Conservation (phyloP, 2,329 filamentous ascomycete genomes). For the Cladorrhinum sp. region DNA sequence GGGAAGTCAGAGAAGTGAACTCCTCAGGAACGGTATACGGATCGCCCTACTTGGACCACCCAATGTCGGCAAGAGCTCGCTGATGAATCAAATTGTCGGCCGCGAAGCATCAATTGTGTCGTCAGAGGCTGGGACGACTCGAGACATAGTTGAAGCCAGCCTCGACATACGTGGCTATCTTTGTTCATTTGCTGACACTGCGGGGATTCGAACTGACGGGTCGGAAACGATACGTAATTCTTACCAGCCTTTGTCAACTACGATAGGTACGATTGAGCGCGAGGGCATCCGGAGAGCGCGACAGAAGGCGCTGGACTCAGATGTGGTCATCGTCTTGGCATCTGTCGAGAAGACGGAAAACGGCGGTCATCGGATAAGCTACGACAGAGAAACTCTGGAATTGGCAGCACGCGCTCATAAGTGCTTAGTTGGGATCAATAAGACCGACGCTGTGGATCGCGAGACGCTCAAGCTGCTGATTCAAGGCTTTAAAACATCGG, state of each 20-base stretch:
- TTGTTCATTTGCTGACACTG: slow-evolving; percentile 93
- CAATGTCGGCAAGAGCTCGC: slow-evolving; percentile 90
- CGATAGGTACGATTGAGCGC: slow-evolving; percentile 72
- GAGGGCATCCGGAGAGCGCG: slow-evolving; percentile 89
- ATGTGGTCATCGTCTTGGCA: slow-evolving; percentile 78
- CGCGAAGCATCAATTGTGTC: slow-evolving; percentile 95
- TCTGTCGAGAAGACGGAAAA: slow-evolving; percentile 58
- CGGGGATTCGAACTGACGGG: slow-evolving; percentile 65
- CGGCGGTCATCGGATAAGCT: slow-evolving; percentile 43
- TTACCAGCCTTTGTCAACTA: slow-evolving; percentile 5
- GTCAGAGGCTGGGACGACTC: slow-evolving; percentile 84
- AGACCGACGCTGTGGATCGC: slow-evolving; percentile 49
- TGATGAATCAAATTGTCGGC: slow-evolving; percentile 87
- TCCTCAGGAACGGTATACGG: slow-evolving; percentile 79
- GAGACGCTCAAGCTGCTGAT: slow-evolving; percentile 39
- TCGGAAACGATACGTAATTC: slow-evolving; percentile 13
- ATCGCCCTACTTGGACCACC: slow-evolving; percentile 86
- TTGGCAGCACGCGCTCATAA: slow-evolving; percentile 49
- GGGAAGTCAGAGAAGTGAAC: slow-evolving; percentile 77
- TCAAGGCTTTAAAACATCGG: slow-evolving; percentile 35
- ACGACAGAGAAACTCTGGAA: slow-evolving; percentile 53
- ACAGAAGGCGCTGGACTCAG: slow-evolving; percentile 74
- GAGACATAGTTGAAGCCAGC: slow-evolving; percentile 89
- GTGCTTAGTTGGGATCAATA: slow-evolving; percentile 59
- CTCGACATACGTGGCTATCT: slow-evolving; percentile 87